Percentiles rank a stretch among this genome's conserved stretches.
Conservation (phyloP, 257 asterid species). For the Jasminum sambac region DNA sequence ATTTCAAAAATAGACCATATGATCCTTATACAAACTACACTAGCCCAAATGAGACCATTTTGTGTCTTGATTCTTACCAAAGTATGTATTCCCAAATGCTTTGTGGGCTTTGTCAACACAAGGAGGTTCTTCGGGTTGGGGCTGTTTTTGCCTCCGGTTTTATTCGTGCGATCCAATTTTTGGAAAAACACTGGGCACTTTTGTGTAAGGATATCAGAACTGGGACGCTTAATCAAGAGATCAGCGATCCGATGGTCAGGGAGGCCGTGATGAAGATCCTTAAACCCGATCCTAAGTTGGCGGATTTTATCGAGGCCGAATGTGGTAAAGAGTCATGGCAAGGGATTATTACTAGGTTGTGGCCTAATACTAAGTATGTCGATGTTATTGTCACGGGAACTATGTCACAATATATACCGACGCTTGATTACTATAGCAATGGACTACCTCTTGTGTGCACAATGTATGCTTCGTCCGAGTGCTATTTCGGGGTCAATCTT, state of each 20-base stretch:
- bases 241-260: slow-evolving; percentile 54
- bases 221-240: slow-evolving; percentile 55
- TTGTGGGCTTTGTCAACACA: slow-evolving; percentile 66
- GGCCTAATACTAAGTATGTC: slow-evolving; percentile 87
- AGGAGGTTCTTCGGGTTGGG: slow-evolving; percentile 84
- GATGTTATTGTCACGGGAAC: slow-evolving; percentile 95
- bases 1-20: slow-evolving; percentile 64
- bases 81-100: slow-evolving; percentile 97
- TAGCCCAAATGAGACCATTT: slow-evolving; percentile 81
- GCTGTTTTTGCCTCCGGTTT: slow-evolving; percentile 96
- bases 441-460: slow-evolving; percentile 87
- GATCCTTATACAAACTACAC: slow-evolving; percentile 97
- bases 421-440: slow-evolving; percentile 77
- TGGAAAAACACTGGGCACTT: slow-evolving; percentile 73
- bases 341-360: slow-evolving; percentile 75
- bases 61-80: slow-evolving; percentile 83
- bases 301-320: slow-evolving; percentile 58
- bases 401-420: slow-evolving; percentile 91
- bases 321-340: slow-evolving; percentile 63
- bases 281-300: slow-evolving; percentile 61
- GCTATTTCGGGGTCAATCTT: slow-evolving; percentile 87
- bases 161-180: slow-evolving; percentile 76
- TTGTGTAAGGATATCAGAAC: slow-evolving; percentile 64
- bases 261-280: slow-evolving; percentile 54
- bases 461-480: slow-evolving; percentile 93